These are phyloP conservation scores for Calonectria henricotiae DNA, from an alignment of 2,329 filamentous ascomycete genomes.

Conservation along the genomic window DNA sequence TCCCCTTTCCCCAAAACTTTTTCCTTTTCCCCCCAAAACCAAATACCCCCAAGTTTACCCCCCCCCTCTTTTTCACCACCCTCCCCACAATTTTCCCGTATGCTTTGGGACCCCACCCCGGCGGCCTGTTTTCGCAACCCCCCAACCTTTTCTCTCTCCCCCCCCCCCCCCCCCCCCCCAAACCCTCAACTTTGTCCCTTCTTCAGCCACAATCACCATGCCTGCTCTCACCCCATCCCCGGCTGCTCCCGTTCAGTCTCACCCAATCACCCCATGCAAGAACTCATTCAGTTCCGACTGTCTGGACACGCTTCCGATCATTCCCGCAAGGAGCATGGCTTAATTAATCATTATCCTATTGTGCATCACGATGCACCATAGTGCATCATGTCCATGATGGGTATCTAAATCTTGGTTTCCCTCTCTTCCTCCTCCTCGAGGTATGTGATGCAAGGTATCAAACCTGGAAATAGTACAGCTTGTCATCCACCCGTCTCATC, in stretches of 20 bases:
- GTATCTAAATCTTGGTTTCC: slow-evolving; percentile 8
- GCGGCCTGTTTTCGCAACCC: too few relatives aligned
- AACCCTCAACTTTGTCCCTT: slow-evolving; percentile 13
- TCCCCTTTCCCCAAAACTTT: too few relatives aligned
- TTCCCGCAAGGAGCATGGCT: slow-evolving; percentile 1
- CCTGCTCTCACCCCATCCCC: neutral
- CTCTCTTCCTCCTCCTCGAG: neutral
- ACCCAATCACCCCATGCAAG: neutral
- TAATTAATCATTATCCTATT: slow-evolving; percentile 22
- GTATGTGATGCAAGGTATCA: neutral
- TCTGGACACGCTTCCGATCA: neutral
- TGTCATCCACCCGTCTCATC: neutral
- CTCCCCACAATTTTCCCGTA: too few relatives aligned
- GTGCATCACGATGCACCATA: neutral
- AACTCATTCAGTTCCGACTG: neutral
- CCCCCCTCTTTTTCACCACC: too few relatives aligned
- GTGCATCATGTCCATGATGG: slow-evolving; percentile 21
- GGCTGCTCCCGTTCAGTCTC: neutral
- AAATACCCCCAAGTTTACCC: too few relatives aligned
- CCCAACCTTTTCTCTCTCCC: too few relatives aligned
- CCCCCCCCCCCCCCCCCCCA: slow-evolving; percentile 12
- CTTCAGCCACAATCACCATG: slow-evolving; percentile 6
- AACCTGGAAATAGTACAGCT: neutral
- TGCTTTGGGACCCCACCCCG: too few relatives aligned
- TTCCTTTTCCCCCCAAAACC: too few relatives aligned